A percentile compares a stretch with the other conserved stretches of the same genome.
Conservation (phyloP, 176 grass and related monocot species). For the Dactylis glomerata region DNA sequence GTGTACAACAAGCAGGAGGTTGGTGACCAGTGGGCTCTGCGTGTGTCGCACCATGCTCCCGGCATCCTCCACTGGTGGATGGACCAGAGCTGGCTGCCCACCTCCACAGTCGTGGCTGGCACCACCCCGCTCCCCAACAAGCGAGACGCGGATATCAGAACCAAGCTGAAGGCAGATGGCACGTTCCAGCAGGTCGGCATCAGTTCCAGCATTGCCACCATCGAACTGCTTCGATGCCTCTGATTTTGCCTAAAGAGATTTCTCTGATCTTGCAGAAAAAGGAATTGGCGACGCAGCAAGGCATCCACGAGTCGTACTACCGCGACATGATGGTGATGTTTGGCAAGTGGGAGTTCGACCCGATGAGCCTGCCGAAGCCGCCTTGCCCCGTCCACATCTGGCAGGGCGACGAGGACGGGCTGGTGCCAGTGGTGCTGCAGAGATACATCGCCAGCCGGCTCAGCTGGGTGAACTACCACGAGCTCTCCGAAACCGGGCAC, state of each 20-base stretch:
- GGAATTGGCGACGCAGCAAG: conserved; percentile 64
- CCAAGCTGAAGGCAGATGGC: conserved; percentile 4
- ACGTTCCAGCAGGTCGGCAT: conserved; percentile 35
- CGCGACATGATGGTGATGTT: conserved; percentile 81
- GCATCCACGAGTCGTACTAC: conserved; percentile 78
- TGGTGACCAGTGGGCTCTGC: conserved; percentile 66
- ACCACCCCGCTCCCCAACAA: conserved; percentile 55
- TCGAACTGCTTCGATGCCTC: not conserved
- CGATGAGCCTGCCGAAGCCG: conserved; percentile 59
- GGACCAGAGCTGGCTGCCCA: conserved; percentile 71
- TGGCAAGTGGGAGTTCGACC: conserved; percentile 86
- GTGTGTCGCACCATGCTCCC: conserved; percentile 56
- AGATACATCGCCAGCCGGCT: conserved; percentile 42
- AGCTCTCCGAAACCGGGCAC: conserved; percentile 54
- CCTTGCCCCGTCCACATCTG: conserved; percentile 61
- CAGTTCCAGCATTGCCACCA: not conserved
- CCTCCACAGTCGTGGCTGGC: conserved; percentile 61
- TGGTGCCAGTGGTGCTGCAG: conserved; percentile 63
- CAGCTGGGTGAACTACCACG: conserved; percentile 70
- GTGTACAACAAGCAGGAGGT: conserved; percentile 54
- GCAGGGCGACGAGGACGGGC: conserved; percentile 81
- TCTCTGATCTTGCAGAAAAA: conserved; percentile 17
- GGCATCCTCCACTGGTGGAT: conserved; percentile 87
- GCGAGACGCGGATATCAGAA: conserved; percentile 40
- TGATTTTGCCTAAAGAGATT: not conserved